Conservation (phyloP, 768 basidiomycete genomes). For the Mrakia hoshinonis region DNA sequence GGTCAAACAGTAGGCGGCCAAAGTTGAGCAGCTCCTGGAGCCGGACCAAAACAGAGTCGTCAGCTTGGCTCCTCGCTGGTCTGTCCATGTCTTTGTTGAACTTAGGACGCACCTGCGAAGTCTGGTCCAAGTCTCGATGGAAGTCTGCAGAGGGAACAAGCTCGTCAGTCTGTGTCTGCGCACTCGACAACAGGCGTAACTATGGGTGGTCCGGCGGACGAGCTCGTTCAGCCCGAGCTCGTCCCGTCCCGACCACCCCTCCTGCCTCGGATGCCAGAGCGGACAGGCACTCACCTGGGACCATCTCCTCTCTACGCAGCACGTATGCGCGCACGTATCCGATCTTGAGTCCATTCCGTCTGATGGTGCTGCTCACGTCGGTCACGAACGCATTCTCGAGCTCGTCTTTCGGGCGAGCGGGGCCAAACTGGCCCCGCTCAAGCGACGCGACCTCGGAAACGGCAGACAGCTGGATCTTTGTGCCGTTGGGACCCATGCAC, state of each 20-base stretch:
- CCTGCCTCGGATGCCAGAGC: no score
- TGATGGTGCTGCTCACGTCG: background rate
- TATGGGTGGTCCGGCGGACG: background rate
- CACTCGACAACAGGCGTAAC: background rate
- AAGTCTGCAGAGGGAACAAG: background rate
- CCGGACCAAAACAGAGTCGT: background rate
- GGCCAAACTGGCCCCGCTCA: no score
- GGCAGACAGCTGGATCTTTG: no score
- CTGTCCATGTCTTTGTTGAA: no score
- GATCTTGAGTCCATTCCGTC: background rate
- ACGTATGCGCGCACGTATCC: background rate
- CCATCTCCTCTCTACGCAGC: background rate
- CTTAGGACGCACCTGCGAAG: background rate
- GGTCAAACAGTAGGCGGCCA: background rate
- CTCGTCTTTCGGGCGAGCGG: no score
- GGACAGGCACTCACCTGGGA: background rate
- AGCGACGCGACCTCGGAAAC: no score
- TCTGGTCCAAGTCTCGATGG: background rate
- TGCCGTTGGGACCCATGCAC: no score
- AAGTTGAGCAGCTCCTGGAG: slow-evolving; percentile 4
- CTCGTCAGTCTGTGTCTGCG: background rate
- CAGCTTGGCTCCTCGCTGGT: background rate
- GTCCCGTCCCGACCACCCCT: no score
- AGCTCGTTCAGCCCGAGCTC: background rate
- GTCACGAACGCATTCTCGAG: background rate